Base-by-base conservation (phyloP, 163 green algal species). In the Volvox carteri region DNA sequence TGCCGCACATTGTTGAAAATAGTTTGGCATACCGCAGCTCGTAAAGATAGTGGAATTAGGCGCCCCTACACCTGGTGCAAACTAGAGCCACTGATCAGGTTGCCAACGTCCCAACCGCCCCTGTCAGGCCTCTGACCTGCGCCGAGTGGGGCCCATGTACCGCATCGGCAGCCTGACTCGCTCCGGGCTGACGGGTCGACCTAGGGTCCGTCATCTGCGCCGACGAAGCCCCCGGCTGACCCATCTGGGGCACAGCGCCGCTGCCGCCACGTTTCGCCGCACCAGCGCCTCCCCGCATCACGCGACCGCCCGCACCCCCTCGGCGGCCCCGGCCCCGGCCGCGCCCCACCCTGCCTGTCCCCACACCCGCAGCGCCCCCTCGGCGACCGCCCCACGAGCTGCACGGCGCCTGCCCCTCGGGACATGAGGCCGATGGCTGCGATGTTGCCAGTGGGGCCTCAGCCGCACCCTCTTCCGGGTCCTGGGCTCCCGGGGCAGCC, bases 161-260 rank as follows among this genome's bases (percentile, higher is more conserved):
- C n/a, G n/a, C n/a, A n/a, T n/a, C n/a, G n/a, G n/a, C n/a, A n/a
- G n/a, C n/a, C n/a, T n/a, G n/a, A n/a, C n/a, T n/a, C n/a, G n/a
- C 52, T 35, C 60, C 39, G 1, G 67, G 44, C 73, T 28, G 73
- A 42, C 73, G n/a, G 1, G 73, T 58, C 14, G 50, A 33, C 0
- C 35, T 14, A 0, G 68, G 4, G 52, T 88, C 83, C 35, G 62
- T 35, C 48, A 88, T 33, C 14, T 60, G 12, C 19, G 12, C 72
- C 41, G 72, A 37, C 2, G 52, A 50, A 5, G 50, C 68, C 8
- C 84, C 54, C 19, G 77, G 54, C 44, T 79, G 65, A 4, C 81
- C 81, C 44, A 68, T 87, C 65, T 87, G 81, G 19, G 62, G 62
- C 81, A 87, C 81, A 78, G 6, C 65, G 46, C 80, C 65, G 41